phyloP scores from a whole-genome alignment of 2,329 filamentous ascomycete species.

The Rhexocercosporidium sp. region DNA sequence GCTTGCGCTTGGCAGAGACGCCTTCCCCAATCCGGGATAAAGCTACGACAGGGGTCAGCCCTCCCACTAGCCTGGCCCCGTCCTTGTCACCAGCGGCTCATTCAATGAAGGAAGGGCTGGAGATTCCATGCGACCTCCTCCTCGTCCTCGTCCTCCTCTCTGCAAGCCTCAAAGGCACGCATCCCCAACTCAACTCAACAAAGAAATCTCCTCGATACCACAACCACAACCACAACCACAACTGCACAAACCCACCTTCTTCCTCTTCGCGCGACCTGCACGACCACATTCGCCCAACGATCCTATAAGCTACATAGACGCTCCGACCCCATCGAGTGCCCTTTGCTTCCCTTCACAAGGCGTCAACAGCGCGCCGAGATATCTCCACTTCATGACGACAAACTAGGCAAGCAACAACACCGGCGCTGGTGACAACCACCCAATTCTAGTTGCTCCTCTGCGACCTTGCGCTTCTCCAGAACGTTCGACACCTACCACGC shows the following conservation, averaged over 20 bases:
- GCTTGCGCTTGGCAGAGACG: not conserved
- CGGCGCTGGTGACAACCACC: slow-evolving; percentile 24
- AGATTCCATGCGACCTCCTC: not conserved
- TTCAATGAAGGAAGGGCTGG: not conserved
- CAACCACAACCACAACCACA: not conserved
- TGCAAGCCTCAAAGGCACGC: not conserved
- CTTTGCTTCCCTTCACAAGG: not conserved
- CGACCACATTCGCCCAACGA: not conserved
- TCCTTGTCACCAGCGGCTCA: not conserved
- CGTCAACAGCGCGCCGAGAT: slow-evolving; percentile 5
- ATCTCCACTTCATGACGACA: slow-evolving; percentile 23
- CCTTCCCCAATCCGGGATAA: not conserved
- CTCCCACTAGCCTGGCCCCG: not conserved
- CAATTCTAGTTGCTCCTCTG: not conserved
- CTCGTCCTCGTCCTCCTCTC: too few relatives aligned
- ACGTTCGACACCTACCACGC: not conserved
- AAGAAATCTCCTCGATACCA: not conserved
- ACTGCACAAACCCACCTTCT: not conserved
- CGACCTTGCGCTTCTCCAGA: not conserved
- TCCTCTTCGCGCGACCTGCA: not conserved
- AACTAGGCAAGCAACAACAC: slow-evolving; percentile 22
- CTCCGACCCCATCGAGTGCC: not conserved
- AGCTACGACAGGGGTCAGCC: not conserved
- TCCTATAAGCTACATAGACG: not conserved
- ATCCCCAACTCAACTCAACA: not conserved